Percentiles rank a stretch among this genome's conserved stretches.
phyloP scores from a whole-genome alignment of 192 early-diverging fungal species.

The Linnemannia schmuckeri region DNA sequence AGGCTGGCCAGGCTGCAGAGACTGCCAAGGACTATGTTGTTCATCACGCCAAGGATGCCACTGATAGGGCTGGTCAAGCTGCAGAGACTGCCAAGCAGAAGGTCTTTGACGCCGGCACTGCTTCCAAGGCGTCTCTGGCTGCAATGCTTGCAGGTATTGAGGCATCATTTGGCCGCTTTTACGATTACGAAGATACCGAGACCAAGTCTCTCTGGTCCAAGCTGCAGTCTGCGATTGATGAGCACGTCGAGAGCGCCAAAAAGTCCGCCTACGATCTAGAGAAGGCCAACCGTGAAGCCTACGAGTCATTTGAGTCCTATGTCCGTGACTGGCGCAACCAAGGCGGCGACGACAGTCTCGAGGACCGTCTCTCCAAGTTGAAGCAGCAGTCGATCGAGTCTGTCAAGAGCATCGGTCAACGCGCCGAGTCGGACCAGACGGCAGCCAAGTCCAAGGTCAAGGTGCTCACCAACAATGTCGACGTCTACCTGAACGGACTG shows the following conservation, averaged over 20 bases:
- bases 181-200: conserved; percentile 44
- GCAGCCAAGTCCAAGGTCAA: conserved; percentile 33
- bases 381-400: conserved; percentile 17
- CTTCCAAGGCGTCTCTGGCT: conserved; percentile 34
- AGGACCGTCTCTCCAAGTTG: conserved; percentile 22
- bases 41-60: conserved; percentile 16
- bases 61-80: too few relatives aligned
- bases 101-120: conserved; percentile 26
- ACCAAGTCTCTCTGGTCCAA: conserved; percentile 49
- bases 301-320: conserved; percentile 45
- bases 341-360: conserved; percentile 12
- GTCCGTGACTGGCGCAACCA: conserved; percentile 36
- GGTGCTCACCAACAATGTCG: conserved; percentile 35
- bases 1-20: conserved; percentile 10
- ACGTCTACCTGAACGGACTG: conserved; percentile 36
- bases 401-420: conserved; percentile 35
- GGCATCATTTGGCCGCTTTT: conserved; percentile 27
- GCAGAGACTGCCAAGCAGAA: conserved; percentile 34
- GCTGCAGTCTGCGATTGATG: conserved; percentile 40
- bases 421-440: conserved; percentile 17
- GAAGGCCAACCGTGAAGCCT: conserved; percentile 39
- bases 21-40: conserved; percentile 36
- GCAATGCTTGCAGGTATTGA: conserved; percentile 47
- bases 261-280: conserved; percentile 27
- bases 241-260: conserved; percentile 38